Percentiles rank a stretch among this genome's conserved stretches.
Evolutionary conservation across 2,329 filamentous ascomycete genomes (phyloP).

Genomic region (Colletotrichum endophyticum): DNA sequence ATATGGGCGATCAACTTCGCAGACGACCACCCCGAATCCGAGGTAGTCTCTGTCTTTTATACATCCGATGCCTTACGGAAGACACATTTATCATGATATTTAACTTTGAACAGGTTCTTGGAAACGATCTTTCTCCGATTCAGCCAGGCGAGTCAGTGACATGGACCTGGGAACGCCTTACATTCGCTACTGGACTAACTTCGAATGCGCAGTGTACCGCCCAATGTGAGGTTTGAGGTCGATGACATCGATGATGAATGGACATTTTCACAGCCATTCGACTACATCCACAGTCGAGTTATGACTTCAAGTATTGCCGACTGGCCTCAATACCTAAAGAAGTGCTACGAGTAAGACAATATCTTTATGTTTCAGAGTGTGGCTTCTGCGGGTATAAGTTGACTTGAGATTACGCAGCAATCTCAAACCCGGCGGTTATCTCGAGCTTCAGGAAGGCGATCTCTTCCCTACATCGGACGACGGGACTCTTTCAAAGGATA

Average conservation of each 20-base stretch:
- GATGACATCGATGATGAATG: conserved; percentile 39
- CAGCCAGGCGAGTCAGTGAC: conserved; percentile 23
- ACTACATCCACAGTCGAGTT: conserved; percentile 38
- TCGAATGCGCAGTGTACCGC: conserved; percentile 18
- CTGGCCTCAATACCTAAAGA: conserved; percentile 31
- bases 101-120: no score
- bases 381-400: no score
- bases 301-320: conserved; percentile 39
- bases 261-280: conserved; percentile 33
- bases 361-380: no score
- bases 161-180: no score
- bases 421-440: conserved; percentile 43
- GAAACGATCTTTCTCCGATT: conserved; percentile 36
- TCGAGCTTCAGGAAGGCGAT: conserved; percentile 34
- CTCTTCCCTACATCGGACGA: not conserved
- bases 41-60: no score
- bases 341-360: not conserved
- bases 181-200: no score
- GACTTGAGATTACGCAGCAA: conserved; percentile 19
- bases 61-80: no score
- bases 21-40: conserved; percentile 29
- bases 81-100: no score
- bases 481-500: conserved; percentile 30
- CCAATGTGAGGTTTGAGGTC: conserved; percentile 48
- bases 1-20: conserved; percentile 28